Conservation (phyloP, 106 monocot genomes). For the Apostasia shenzhenica region DNA sequence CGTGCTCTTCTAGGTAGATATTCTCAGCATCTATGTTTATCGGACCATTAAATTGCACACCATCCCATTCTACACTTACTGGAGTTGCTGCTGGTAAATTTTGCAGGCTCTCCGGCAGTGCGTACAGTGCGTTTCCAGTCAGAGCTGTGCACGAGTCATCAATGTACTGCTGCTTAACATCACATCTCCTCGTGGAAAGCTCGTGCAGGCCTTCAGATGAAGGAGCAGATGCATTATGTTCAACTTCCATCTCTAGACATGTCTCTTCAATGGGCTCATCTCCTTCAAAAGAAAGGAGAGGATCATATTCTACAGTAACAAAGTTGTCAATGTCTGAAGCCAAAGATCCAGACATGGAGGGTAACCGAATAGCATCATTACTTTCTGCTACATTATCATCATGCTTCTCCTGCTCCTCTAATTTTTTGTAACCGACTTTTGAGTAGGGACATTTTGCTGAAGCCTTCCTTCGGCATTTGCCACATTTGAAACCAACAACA, state of each 20-base stretch:
- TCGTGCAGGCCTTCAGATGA: slow-evolving; percentile 20
- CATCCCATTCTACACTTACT: slow-evolving; percentile 25
- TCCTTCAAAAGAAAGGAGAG: slow-evolving; percentile 28
- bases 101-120: slow-evolving; percentile 3
- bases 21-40: neutral
- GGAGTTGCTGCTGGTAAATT: neutral
- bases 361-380: neutral
- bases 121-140: neutral
- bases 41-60: slow-evolving; percentile 3
- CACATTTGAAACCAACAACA: slow-evolving; percentile 70
- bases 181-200: slow-evolving; percentile 40
- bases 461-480: slow-evolving; percentile 55
- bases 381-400: slow-evolving; percentile 7
- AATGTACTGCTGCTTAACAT: slow-evolving; percentile 12
- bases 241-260: slow-evolving; percentile 3
- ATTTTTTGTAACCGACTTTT: slow-evolving; percentile 13
- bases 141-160: slow-evolving; percentile 2
- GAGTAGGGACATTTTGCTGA: slow-evolving; percentile 60
- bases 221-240: neutral
- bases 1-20: slow-evolving; percentile 2
- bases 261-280: slow-evolving; percentile 25
- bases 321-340: slow-evolving; percentile 13
- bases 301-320: slow-evolving; percentile 22
- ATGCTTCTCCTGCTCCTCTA: slow-evolving; percentile 5
- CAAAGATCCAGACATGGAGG: neutral